Evolutionary conservation across 495 filamentous ascomycete species (phyloP).

Genomic region (Lophiostoma macrostomum): DNA sequence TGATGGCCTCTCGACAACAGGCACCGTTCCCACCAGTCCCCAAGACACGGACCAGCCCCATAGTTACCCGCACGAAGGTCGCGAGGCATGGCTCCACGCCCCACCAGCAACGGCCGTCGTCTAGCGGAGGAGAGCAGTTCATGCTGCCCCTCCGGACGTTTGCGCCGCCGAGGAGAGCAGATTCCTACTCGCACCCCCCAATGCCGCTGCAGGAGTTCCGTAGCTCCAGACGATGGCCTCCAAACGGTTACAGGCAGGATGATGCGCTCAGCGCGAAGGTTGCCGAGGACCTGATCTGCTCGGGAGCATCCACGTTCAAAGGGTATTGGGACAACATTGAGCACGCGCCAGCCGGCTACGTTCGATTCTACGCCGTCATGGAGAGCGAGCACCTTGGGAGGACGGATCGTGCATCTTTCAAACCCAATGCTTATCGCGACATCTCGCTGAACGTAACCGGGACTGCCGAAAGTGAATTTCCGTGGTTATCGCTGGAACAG

Average conservation of each 20-base stretch:
- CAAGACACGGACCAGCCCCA: slow-evolving; percentile 27
- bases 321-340: slow-evolving; percentile 38
- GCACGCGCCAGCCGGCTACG: slow-evolving; percentile 32
- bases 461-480: slow-evolving; percentile 40
- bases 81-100: slow-evolving; percentile 26
- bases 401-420: slow-evolving; percentile 33
- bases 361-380: slow-evolving; percentile 38
- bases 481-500: slow-evolving; percentile 66
- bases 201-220: slow-evolving; percentile 32
- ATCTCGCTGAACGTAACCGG: slow-evolving; percentile 39
- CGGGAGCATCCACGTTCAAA: slow-evolving; percentile 39
- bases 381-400: slow-evolving; percentile 30
- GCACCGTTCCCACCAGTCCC: slow-evolving; percentile 3
- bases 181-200: slow-evolving; percentile 32
- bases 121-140: slow-evolving; percentile 23
- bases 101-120: slow-evolving; percentile 18
- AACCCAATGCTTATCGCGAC: slow-evolving; percentile 33
- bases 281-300: slow-evolving; percentile 37
- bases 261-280: slow-evolving; percentile 28
- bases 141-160: slow-evolving; percentile 19
- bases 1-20: background rate
- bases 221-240: slow-evolving; percentile 36
- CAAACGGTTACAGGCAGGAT: slow-evolving; percentile 29
- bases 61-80: slow-evolving; percentile 27
- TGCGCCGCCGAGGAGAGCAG: slow-evolving; percentile 18